Evolutionary conservation across 768 basidiomycete genomes (phyloP).

Genomic region (Brasilioporus rufonigricans): DNA sequence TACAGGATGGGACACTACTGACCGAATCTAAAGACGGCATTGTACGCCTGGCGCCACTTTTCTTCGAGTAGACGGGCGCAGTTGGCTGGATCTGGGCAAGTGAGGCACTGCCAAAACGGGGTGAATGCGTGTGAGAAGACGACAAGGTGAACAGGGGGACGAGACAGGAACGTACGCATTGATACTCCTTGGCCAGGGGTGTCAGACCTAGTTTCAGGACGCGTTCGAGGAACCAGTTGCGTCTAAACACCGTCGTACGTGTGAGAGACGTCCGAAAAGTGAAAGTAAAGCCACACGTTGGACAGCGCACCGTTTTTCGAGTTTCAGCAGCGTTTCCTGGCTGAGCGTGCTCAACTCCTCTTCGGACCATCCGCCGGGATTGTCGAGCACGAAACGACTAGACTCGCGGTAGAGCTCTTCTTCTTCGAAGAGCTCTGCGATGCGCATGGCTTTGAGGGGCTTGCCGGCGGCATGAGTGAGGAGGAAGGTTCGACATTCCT

Average conservation of each 20-base stretch:
- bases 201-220: slow-evolving; percentile 89
- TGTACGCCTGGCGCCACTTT: slow-evolving; percentile 89
- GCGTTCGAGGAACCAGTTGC: slow-evolving; percentile 95
- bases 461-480: slow-evolving; percentile 90
- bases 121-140: not conserved
- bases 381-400: slow-evolving; percentile 89
- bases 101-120: slow-evolving; percentile 54
- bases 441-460: slow-evolving; percentile 90
- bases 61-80: slow-evolving; percentile 89
- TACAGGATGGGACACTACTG: slow-evolving; percentile 1
- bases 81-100: slow-evolving; percentile 74
- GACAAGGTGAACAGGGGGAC: not conserved
- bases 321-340: slow-evolving; percentile 79
- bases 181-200: slow-evolving; percentile 88
- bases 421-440: slow-evolving; percentile 88
- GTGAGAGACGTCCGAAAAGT: not conserved
- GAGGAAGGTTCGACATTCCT: slow-evolving; percentile 82
- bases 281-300: no score
- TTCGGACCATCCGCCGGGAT: slow-evolving; percentile 82
- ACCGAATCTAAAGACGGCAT: slow-evolving; percentile 86
- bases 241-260: slow-evolving; percentile 32
- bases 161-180: slow-evolving; percentile 63
- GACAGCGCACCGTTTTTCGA: slow-evolving; percentile 70
- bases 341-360: slow-evolving; percentile 80
- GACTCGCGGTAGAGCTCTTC: slow-evolving; percentile 89